phyloP scores from a whole-genome alignment of 2,329 filamentous ascomycete species.

The Verticillium alfalfae region DNA sequence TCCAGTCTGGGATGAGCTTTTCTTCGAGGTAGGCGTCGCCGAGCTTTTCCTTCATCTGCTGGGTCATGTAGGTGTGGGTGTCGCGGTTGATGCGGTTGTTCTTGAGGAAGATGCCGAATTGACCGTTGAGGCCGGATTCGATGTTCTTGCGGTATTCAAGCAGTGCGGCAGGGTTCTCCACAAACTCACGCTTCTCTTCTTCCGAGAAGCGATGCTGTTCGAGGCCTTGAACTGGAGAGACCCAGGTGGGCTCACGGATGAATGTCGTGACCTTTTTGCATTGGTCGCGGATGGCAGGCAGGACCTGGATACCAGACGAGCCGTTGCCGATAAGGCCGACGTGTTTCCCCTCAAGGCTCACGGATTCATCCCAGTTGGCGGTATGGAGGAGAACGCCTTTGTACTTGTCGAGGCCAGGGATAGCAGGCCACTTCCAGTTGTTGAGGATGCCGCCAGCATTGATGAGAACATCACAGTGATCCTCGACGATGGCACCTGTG shows the following conservation, averaged over 20 bases:
- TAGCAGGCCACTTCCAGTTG: conserved; percentile 48
- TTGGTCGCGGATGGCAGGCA: conserved; percentile 37
- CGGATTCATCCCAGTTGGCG: conserved; percentile 42
- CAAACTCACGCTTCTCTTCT: conserved; percentile 33
- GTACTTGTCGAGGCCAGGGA: conserved; percentile 38
- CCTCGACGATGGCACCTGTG: conserved; percentile 20
- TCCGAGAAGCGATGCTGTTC: conserved; percentile 33
- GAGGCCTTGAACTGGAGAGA: conserved; percentile 35
- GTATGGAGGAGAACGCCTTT: conserved; percentile 46
- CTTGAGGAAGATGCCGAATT: conserved; percentile 41
- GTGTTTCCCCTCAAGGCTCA: conserved; percentile 27
- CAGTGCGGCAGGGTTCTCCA: conserved; percentile 28
- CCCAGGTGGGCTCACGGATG: conserved; percentile 44
- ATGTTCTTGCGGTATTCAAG: conserved; percentile 35
- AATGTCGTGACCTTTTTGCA: conserved; percentile 40
- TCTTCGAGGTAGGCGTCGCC: conserved; percentile 17
- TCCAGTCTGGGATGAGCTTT: conserved; percentile 13
- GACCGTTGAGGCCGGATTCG: conserved; percentile 37
- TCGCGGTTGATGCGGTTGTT: conserved; percentile 29
- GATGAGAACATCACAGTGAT: conserved; percentile 41
- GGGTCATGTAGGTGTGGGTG: conserved; percentile 30
- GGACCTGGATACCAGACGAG: conserved; percentile 38
- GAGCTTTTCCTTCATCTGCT: conserved; percentile 31
- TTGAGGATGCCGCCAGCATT: conserved; percentile 43
- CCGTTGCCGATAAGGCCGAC: conserved; percentile 39